Conservation (phyloP, 169 alveolate species). For the Plasmodium malariae region DNA sequence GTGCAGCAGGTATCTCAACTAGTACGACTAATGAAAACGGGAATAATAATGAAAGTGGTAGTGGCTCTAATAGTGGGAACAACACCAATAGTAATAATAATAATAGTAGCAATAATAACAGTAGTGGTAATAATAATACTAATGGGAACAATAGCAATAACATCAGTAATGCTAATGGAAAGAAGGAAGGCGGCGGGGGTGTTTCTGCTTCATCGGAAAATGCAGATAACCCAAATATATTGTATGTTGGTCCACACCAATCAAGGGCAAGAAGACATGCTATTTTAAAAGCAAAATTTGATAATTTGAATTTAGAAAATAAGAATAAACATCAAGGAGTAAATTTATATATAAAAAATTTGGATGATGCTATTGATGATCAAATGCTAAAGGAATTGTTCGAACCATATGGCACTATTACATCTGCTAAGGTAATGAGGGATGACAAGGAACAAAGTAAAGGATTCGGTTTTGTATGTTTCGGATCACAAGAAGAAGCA, state of each 20-base stretch:
- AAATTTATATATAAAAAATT: constrained; percentile 93
- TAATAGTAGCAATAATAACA: background rate
- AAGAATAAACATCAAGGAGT: constrained; percentile 89
- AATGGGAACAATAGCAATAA: background rate
- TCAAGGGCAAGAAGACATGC: constrained; percentile 92
- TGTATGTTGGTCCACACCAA: constrained; percentile 93
- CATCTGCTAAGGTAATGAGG: constrained; percentile 94
- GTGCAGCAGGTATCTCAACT: background rate
- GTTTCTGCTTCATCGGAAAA: constrained; percentile 2
- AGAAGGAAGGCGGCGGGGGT: background rate
- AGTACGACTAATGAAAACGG: background rate
- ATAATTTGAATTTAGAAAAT: constrained; percentile 81
- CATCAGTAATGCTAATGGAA: constrained; percentile 7
- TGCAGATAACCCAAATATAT: constrained; percentile 51
- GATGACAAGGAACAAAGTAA: constrained; percentile 94
- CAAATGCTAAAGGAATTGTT: constrained; percentile 90
- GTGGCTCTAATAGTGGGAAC: background rate
- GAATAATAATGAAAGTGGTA: constrained; percentile 4
- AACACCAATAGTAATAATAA: background rate
- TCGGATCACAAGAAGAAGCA: constrained; percentile 96
- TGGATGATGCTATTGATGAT: constrained; percentile 92
- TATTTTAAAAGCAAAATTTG: constrained; percentile 89
- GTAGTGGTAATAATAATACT: background rate
- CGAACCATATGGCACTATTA: constrained; percentile 93
- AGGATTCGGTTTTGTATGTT: constrained; percentile 99